These are phyloP conservation scores for Yamadazyma songkhlaensis DNA, from an alignment of 1,139 yeast species.

Conservation along the genomic window DNA sequence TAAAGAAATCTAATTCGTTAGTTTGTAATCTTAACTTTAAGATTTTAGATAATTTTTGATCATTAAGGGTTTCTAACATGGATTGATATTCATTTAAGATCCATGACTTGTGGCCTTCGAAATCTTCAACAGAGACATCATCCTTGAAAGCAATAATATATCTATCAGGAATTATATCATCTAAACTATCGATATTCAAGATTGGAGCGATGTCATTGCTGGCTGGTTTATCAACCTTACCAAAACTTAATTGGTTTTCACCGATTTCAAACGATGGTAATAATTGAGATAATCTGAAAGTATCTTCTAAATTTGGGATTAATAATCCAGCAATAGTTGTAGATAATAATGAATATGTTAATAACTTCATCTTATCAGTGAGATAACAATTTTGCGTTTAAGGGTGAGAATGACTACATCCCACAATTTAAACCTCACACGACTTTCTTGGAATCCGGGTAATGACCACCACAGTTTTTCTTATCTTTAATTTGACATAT, in stretches of 20 bases:
- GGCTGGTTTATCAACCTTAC: constrained; percentile 6
- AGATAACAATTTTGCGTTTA: neutral
- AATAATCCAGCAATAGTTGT: constrained; percentile 4
- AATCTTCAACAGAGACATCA: constrained; percentile 46
- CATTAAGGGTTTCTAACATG: constrained; percentile 39
- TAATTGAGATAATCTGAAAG: constrained; percentile 3
- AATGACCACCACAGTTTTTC: no score
- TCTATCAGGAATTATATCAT: constrained; percentile 65
- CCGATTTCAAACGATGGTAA: constrained; percentile 1
- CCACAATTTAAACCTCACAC: neutral
- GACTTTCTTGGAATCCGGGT: no score
- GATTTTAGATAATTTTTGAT: constrained; percentile 10
- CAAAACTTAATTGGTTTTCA: neutral
- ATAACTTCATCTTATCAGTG: constrained; percentile 4
- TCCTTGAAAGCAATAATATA: constrained; percentile 75
- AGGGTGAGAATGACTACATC: neutral
- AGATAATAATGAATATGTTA: neutral
- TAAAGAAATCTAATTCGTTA: constrained; percentile 36
- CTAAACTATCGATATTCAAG: constrained; percentile 34
- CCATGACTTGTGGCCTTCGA: constrained; percentile 64
- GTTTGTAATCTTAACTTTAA: constrained; percentile 12
- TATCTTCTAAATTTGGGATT: constrained; percentile 8
- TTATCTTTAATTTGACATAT: no score
- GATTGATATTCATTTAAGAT: constrained; percentile 35
- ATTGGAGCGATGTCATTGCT: constrained; percentile 36